Conservation (phyloP, 345 rosid genomes). For the rapeseed (Brassica napus) region DNA sequence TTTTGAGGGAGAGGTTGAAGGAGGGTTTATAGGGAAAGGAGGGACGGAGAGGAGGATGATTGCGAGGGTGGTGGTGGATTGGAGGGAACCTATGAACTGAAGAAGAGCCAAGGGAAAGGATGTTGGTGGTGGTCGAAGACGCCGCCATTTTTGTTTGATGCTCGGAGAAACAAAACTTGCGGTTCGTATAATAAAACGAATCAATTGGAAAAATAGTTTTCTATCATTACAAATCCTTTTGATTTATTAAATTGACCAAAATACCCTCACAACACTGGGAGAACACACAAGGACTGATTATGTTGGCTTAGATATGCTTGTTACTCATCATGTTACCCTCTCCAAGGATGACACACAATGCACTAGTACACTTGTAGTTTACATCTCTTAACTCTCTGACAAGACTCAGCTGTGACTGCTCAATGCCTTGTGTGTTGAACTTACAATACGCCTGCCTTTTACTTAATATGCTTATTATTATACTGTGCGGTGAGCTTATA, state of each 20-base stretch:
- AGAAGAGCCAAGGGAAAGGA: constrained; percentile 23
- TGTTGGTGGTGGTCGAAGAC: constrained; percentile 16
- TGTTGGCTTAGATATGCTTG: not conserved
- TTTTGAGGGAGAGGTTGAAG: constrained; percentile 18
- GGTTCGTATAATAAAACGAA: too few species aligned
- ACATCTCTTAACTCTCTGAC: not conserved
- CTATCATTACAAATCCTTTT: too few species aligned
- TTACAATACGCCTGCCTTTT: too few species aligned
- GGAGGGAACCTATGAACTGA: not conserved
- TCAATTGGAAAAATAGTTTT: too few species aligned
- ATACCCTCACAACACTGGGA: too few species aligned
- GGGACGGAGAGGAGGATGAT: not conserved
- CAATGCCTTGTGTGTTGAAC: too few species aligned
- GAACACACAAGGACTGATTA: too few species aligned
- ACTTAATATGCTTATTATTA: too few species aligned
- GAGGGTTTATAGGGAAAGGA: constrained; percentile 18
- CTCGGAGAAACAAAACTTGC: not conserved
- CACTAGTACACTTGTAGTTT: not conserved
- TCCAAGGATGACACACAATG: not conserved
- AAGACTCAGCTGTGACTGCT: not conserved
- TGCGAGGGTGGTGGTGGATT: not conserved
- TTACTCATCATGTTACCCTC: not conserved
- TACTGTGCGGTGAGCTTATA: too few species aligned
- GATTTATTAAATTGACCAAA: too few species aligned
- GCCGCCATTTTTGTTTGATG: constrained; percentile 35